Percentiles rank a stretch among this genome's conserved stretches.
These are phyloP conservation scores for Elaphomyces granulatus DNA, from an alignment of 495 filamentous ascomycete species.

Conservation along the genomic window DNA sequence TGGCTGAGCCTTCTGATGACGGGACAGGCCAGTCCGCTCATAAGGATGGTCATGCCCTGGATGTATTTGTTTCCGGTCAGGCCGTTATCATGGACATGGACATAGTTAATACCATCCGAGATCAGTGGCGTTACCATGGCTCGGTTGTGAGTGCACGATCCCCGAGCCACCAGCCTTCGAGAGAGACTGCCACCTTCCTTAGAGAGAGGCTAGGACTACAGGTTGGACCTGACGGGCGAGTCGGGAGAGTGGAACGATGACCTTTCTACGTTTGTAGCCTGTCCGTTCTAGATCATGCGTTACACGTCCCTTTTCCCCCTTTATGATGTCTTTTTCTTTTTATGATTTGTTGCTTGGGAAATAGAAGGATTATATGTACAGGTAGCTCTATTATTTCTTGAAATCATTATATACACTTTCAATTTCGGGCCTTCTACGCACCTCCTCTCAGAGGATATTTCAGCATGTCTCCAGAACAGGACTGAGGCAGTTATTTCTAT, in stretches of 20 bases:
- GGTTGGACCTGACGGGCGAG: constrained; percentile 25
- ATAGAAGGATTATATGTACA: no score
- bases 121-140: constrained; percentile 40
- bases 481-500: no score
- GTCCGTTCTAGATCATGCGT: no score
- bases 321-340: no score
- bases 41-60: constrained; percentile 35
- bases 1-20: constrained; percentile 27
- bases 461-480: no score
- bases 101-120: constrained; percentile 47
- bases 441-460: no score
- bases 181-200: constrained; percentile 29
- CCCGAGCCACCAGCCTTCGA: constrained; percentile 19
- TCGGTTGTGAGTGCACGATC: constrained; percentile 12
- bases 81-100: constrained; percentile 55
- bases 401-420: no score
- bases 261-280: no score
- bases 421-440: no score
- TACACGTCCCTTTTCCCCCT: no score
- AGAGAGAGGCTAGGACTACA: constrained; percentile 31
- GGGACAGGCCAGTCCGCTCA: constrained; percentile 13
- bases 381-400: no score
- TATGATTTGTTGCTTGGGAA: no score
- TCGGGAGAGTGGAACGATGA: constrained; percentile 21
- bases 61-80: constrained; percentile 52